Evolutionary conservation across 176 grass and related monocot species (phyloP), one percentile per base, ranked within the genome.

Genomic region (Saccharum officinarum): DNA sequence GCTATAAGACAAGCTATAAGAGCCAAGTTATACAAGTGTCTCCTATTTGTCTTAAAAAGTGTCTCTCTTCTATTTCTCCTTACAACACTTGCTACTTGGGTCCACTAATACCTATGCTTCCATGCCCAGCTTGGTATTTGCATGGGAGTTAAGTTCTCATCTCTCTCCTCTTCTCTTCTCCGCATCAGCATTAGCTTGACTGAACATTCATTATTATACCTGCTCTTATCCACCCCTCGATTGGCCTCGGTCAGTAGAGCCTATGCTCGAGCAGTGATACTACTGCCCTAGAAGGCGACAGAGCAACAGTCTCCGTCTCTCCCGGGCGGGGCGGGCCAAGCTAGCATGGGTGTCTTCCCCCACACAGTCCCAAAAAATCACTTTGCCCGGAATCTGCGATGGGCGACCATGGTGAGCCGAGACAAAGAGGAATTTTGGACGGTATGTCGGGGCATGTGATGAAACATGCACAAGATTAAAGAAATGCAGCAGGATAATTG

Each of bases 381-480:
- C 42, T 78, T 75, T 68, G 12, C 69, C 76, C 37, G 14, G 87
- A 75, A 89, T 89, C 81, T 84, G 22, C 80, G 67, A 57, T 80
- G 23, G 36, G 69, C 68, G 28, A 42, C 28, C 67, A 69, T 31
- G 33, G 28, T 37, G 76, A 30, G 9, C 63, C 80, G 59, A 20
- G 81, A 73, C 73, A 79, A 73, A 28, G 67, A 25, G 49, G 69
- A 80, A 89, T 89, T 68, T 85, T 71, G 82, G 82, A 80, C 68
- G 34, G 87, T 11, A 89, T 75, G 87, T 89, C 87, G 69, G 39
- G 76, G 69, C 76, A 84, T 80, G 87, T 68, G 57, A 60, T 25
- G 57, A 11, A 60, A 25, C 57, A 73, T 15, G 67, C 18, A 66
- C 26, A 52, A 78, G 76, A 49, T 4, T 38, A 55, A 38, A 23